Base-by-base conservation (phyloP, 2,329 filamentous ascomycete species). In the Nigrospora osmanthi region DNA sequence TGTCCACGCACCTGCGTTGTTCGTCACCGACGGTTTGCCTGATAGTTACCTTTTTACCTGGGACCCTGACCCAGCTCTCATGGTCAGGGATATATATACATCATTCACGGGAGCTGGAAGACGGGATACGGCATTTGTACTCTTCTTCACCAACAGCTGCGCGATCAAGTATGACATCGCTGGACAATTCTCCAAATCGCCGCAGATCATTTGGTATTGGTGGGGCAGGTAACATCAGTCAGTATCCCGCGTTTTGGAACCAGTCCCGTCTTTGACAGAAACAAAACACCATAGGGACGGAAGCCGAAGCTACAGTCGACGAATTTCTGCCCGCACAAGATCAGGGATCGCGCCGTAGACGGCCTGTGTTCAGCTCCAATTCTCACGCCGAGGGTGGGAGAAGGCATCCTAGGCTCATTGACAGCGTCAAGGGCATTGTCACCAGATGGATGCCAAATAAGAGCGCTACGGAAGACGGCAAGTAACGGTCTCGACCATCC, bases 201-300 rank as follows among this genome's bases (percentile, higher is more conserved):
- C 33, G 32, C n/a, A 12, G 34, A 15, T 36, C 41, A 11, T 43
- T 43, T 11, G 33, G 41, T 5, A 43, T 43, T 14, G 33, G 41
- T 9, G 41, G 41, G 16, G 41, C 41, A 15, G 41, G 41, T 3
- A 43, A 43, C 34, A 43, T 36, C 12, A 32, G 41, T 43, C 13
- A 43, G 41, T 43, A 16, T 35, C 2, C n/a, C 28, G 23, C 19
- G 30, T 13, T 16, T 15, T 17, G 6, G 4, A 11, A 15, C 9
- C 9, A 6, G 2, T 11, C 6, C 1, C 15, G 2, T 30, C n/a
- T 16, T n/a, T 23, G 7, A 14, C 23, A 15, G 2, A n/a, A 13
- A 34, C 30, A 28, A 15, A 19, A 16, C 9, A n/a, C 14, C 15
- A 37, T 23, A 36, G 40, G 41, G 16, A 43, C 41, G 5, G 32